Percentiles rank a stretch among this genome's conserved stretches.
Conservation (phyloP, 352 stramenopile species). For the Globisporangium takayamanum region DNA sequence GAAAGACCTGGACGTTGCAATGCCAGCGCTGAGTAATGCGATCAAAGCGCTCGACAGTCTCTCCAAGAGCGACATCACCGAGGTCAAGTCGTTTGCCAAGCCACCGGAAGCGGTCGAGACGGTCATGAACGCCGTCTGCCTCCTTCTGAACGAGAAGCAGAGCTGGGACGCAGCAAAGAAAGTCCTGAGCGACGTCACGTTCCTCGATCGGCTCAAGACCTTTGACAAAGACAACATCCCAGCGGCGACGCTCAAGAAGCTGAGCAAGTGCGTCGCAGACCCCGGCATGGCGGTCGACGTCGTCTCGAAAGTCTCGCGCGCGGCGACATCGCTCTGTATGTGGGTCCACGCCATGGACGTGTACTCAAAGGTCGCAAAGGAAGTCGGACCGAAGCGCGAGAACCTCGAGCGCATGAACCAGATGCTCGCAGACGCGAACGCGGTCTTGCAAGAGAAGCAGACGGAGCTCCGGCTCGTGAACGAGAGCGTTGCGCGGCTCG, state of each 20-base stretch:
- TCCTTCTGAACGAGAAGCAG: conserved; percentile 90
- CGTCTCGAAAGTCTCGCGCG: conserved; percentile 90
- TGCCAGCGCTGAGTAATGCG: conserved; percentile 88
- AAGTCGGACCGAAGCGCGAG: conserved; percentile 90
- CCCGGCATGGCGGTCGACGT: conserved; percentile 88
- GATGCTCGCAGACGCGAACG: conserved; percentile 86
- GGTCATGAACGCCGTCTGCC: conserved; percentile 93
- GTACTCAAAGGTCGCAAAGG: conserved; percentile 93
- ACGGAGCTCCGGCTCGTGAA: conserved; percentile 85
- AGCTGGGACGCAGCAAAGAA: conserved; percentile 93
- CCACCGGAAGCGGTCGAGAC: conserved; percentile 88
- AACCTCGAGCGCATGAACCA: conserved; percentile 90
- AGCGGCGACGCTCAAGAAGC: conserved; percentile 81
- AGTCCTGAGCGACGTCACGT: conserved; percentile 77
- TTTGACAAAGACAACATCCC: conserved; percentile 96
- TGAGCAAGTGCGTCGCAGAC: conserved; percentile 74
- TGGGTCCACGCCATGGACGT: conserved; percentile 94
- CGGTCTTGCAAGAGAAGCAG: conserved; percentile 82
- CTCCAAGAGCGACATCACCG: conserved; percentile 92
- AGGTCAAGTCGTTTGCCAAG: conserved; percentile 93
- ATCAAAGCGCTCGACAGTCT: conserved; percentile 87
- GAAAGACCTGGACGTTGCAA: conserved; percentile 89
- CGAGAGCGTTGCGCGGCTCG: conserved; percentile 83
- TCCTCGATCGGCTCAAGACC: conserved; percentile 88
- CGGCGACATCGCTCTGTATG: conserved; percentile 89